Conservation (phyloP, 192 early-diverging fungal genomes). For the Lunasporangiospora selenospora region DNA sequence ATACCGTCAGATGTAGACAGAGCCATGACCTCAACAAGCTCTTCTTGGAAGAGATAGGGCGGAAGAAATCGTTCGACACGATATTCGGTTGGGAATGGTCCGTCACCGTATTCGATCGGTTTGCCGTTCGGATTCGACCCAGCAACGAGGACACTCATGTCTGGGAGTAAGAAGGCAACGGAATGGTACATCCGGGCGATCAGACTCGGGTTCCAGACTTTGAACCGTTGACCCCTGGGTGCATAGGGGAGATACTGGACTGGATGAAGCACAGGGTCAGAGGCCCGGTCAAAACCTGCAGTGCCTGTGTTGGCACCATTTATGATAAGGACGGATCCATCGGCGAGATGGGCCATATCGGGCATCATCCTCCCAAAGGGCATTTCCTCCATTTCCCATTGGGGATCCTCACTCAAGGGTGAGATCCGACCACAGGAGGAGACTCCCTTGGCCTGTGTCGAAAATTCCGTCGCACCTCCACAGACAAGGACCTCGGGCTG, state of each 20-base stretch:
- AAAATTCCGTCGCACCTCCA: constrained; percentile 38
- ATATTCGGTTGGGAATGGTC: constrained; percentile 54
- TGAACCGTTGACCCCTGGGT: constrained; percentile 16
- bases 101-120: constrained; percentile 27
- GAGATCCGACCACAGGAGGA: constrained; percentile 48
- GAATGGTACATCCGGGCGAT: constrained; percentile 55
- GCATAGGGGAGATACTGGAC: constrained; percentile 43
- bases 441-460: constrained; percentile 30
- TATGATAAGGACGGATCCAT: constrained; percentile 35
- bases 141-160: constrained; percentile 40
- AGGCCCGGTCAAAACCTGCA: constrained; percentile 47
- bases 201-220: constrained; percentile 42
- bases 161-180: constrained; percentile 42
- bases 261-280: constrained; percentile 35
- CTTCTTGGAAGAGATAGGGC: constrained; percentile 55
- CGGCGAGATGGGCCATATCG: constrained; percentile 41
- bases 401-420: constrained; percentile 26
- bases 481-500: constrained; percentile 49
- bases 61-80: constrained; percentile 61
- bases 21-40: background rate
- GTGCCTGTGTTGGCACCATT: constrained; percentile 44
- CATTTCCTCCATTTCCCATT: constrained; percentile 51
- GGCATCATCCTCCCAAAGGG: constrained; percentile 47
- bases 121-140: constrained; percentile 49
- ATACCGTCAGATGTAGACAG: background rate